These are phyloP conservation scores for Colletotrichum sp. DNA, from an alignment of 2,329 filamentous ascomycete genomes.

Conservation along the genomic window DNA sequence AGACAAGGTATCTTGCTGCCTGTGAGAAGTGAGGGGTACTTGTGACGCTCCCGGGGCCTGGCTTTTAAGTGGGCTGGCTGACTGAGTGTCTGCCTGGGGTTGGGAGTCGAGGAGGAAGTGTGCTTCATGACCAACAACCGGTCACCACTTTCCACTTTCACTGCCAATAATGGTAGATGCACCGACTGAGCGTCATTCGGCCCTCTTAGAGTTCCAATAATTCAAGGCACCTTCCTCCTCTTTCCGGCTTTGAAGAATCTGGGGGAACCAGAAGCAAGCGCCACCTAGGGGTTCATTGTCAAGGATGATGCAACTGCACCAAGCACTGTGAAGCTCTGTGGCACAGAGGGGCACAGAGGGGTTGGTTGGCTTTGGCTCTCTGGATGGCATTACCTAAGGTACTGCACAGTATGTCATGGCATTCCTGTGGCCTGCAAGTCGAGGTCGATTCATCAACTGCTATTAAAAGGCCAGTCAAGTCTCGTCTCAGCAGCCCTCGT, in stretches of 20 bases:
- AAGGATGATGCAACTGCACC: neutral
- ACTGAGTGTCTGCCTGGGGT: neutral
- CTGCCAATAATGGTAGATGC: neutral
- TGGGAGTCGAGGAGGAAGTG: neutral
- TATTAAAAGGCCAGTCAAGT: neutral
- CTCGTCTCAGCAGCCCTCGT: neutral
- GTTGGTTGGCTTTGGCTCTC: neutral
- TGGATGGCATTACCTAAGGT: neutral
- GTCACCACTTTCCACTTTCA: neutral
- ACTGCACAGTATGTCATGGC: neutral
- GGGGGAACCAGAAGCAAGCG: neutral
- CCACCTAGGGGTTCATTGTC: neutral
- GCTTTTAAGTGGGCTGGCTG: neutral
- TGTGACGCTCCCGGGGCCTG: neutral
- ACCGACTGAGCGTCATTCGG: neutral
- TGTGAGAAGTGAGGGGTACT: neutral
- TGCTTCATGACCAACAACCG: neutral
- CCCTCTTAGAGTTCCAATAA: neutral
- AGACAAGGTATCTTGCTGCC: neutral
- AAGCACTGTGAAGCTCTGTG: neutral
- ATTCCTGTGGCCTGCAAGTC: neutral
- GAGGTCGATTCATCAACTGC: neutral
- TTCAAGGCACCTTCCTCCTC: neutral
- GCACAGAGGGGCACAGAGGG: neutral
- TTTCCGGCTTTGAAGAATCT: neutral